Base-by-base conservation (phyloP, 1,284 basidiomycete species). In the Cryptococcus sp. region DNA sequence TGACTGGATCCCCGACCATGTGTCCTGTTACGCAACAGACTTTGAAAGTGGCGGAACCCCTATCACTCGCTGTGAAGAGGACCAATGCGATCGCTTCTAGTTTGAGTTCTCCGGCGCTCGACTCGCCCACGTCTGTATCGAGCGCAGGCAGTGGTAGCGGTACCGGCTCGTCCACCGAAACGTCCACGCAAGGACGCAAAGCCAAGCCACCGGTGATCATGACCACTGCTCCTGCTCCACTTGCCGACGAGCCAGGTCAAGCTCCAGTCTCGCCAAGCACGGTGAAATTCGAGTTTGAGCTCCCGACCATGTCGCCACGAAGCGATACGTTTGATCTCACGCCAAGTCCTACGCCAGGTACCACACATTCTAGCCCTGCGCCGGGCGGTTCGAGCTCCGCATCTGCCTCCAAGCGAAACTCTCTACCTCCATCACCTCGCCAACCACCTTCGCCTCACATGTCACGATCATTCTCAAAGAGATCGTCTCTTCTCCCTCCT, bases 201-300 rank as follows among this genome's bases (percentile, higher is more conserved):
- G 60, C 58, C 20, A 67, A 62, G 17, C 72, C 74, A 1, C 70
- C 74, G 1, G 64, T 59, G 15, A 74, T 76, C 52, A 52, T 66
- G 4, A 74, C 73, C n/a, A 59, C 62, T 1, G 59, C 67, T 1
- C 64, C 63, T 19, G 46, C 49, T 16, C 6, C 26, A 13, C 43
- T 5, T 15, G 46, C 40, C 37, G 46, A 46, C 16, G 5, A 25
- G n/a, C 51, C 58, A 16, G 50, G 43, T 41, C 26, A 61, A 29
- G 48, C 26, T 26, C 43, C 41, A 22, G 40, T 11, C 23, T 57
- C 49, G 15, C 41, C 45, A 15, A 59, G 46, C 23, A 47, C 39
- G 17, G 69, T 73, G 29, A 66, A 71, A 11, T 79, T 79, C 58
- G 78, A 79, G 53, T 80, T 80, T 57, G 77, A 78, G 63, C 64